Percentiles rank a stretch among this genome's conserved stretches.
phyloP scores from a whole-genome alignment of 2,329 filamentous ascomycete genomes.

The Penicillium sp. region DNA sequence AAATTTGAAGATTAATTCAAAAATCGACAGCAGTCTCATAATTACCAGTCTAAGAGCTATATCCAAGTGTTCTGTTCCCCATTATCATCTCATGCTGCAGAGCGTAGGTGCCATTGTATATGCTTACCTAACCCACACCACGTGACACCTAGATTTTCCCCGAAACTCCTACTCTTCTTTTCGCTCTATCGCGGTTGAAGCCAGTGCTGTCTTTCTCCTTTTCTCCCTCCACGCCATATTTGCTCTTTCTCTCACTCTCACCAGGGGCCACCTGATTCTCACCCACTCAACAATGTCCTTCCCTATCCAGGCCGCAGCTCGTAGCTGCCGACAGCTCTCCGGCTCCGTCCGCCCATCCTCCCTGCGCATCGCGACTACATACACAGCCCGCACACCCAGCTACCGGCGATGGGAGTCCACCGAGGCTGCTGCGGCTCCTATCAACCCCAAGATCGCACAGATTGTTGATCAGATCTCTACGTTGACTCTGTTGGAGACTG shows the following conservation, averaged over 20 bases:
- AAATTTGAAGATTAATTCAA: too few relatives aligned
- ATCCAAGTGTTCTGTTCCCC: background rate
- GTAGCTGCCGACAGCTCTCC: slow-evolving; percentile 51
- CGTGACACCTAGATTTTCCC: slow-evolving; percentile 46
- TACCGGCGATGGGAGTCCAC: slow-evolving; percentile 87
- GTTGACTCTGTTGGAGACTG: slow-evolving; percentile 96
- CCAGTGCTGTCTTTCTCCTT: slow-evolving; percentile 27
- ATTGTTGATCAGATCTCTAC: slow-evolving; percentile 99
- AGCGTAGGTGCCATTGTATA: background rate
- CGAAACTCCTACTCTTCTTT: slow-evolving; percentile 39
- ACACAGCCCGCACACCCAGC: slow-evolving; percentile 50
- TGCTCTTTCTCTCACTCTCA: slow-evolving; percentile 12
- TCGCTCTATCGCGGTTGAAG: slow-evolving; percentile 33
- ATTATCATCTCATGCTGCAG: background rate
- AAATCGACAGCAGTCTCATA: too few relatives aligned
- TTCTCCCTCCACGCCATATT: slow-evolving; percentile 21
- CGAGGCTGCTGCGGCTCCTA: slow-evolving; percentile 63
- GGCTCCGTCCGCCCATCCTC: slow-evolving; percentile 48
- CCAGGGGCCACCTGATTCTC: slow-evolving; percentile 6
- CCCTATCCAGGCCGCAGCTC: slow-evolving; percentile 48
- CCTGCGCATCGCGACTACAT: slow-evolving; percentile 49
- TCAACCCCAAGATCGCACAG: slow-evolving; percentile 87
- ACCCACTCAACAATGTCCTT: slow-evolving; percentile 45
- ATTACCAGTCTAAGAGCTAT: background rate
- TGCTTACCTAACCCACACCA: slow-evolving; percentile 26